Percentiles rank a stretch among this genome's conserved stretches.
phyloP scores from a whole-genome alignment of 495 filamentous ascomycete genomes.

The Daldinia childiae region DNA sequence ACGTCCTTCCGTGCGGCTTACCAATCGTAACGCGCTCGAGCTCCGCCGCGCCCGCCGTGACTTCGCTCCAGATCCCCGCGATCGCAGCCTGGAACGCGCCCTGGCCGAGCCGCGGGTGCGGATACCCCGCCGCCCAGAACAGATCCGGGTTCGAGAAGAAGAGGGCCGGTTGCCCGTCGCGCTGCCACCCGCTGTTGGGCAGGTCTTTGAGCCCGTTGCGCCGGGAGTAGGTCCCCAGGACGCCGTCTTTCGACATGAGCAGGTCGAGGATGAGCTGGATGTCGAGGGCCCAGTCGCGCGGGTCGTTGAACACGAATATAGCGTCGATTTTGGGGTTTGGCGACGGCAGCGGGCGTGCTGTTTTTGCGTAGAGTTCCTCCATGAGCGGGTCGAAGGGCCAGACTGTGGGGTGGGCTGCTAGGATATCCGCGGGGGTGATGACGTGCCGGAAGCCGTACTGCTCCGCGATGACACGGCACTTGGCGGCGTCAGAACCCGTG shows the following conservation, averaged over 20 bases:
- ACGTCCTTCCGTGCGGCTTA: constrained; percentile 82
- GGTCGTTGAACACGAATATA: constrained; percentile 89
- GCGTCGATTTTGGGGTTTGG: constrained; percentile 77
- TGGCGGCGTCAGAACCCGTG: constrained; percentile 80
- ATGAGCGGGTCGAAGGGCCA: constrained; percentile 81
- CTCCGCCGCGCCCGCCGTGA: constrained; percentile 70
- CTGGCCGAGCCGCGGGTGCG: constrained; percentile 89
- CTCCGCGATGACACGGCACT: constrained; percentile 79
- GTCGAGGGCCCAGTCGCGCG: constrained; percentile 94
- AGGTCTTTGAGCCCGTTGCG: constrained; percentile 60
- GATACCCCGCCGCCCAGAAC: constrained; percentile 84
- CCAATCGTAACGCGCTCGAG: constrained; percentile 77
- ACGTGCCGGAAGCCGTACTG: constrained; percentile 87
- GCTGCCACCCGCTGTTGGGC: constrained; percentile 76
- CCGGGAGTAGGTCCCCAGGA: constrained; percentile 77
- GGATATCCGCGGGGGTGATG: constrained; percentile 84
- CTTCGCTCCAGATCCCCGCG: constrained; percentile 76
- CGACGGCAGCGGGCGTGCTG: constrained; percentile 68
- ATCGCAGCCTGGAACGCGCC: constrained; percentile 88
- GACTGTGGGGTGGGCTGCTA: constrained; percentile 73
- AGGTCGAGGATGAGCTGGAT: constrained; percentile 82
- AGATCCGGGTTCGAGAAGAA: constrained; percentile 94
- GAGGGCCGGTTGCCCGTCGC: constrained; percentile 79
- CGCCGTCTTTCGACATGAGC: constrained; percentile 75
- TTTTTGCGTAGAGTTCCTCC: constrained; percentile 65